Evolutionary conservation across 208 protist genomes (phyloP).

Genomic region (Trypanosoma grayi): DNA sequence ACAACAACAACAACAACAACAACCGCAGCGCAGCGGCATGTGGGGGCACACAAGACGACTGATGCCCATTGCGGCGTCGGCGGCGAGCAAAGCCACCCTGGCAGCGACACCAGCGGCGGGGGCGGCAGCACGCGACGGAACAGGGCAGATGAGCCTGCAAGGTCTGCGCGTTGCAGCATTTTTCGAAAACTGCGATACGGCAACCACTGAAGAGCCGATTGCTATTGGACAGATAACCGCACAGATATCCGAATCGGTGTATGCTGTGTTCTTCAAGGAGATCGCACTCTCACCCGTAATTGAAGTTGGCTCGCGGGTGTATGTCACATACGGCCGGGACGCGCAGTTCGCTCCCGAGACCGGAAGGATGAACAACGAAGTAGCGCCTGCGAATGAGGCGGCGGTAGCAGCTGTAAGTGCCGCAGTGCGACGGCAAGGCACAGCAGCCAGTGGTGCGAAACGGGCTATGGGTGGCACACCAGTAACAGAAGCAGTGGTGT

Average conservation of each 20-base stretch:
- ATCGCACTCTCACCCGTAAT: constrained; percentile 68
- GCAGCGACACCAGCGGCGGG: constrained; percentile 4
- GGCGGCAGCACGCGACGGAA: constrained; percentile 15
- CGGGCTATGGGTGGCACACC: too few relatives aligned
- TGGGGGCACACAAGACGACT: background rate
- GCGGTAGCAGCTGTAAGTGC: background rate
- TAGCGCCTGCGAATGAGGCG: background rate
- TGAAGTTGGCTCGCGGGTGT: constrained; percentile 75
- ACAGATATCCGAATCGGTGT: constrained; percentile 67
- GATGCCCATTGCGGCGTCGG: constrained; percentile 1
- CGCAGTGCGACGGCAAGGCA: background rate
- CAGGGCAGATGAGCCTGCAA: constrained; percentile 44
- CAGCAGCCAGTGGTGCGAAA: background rate
- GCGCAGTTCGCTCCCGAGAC: background rate
- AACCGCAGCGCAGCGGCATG: background rate
- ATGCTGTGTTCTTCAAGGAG: constrained; percentile 60
- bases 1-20: background rate
- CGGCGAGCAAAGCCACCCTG: constrained; percentile 1
- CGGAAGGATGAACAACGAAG: background rate
- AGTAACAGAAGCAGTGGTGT: too few relatives aligned
- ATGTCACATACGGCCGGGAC: constrained; percentile 55
- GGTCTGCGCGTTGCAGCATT: constrained; percentile 56
- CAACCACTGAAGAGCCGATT: constrained; percentile 68
- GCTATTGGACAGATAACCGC: constrained; percentile 74
- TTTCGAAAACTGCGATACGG: constrained; percentile 37